A percentile compares a stretch with the other conserved stretches of the same genome.
phyloP scores from a whole-genome alignment of 176 grass and related monocot genomes.

The Oryza longistaminata region DNA sequence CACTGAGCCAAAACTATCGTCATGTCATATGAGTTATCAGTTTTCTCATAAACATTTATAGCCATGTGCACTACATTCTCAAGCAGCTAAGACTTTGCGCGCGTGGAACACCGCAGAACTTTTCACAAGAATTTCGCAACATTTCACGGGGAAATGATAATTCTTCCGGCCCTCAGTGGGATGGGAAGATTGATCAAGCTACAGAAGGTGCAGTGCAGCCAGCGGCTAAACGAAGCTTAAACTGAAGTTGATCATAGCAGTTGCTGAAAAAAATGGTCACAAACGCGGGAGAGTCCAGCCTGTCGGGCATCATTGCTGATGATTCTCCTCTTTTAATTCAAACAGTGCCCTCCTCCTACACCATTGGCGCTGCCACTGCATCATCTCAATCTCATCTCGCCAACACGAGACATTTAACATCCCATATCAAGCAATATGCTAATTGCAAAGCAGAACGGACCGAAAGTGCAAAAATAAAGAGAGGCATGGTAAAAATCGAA shows the following conservation, averaged over 20 bases:
- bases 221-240: background rate
- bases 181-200: background rate
- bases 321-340: slow-evolving; percentile 16
- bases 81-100: background rate
- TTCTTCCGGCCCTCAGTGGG: no score
- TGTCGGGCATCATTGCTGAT: slow-evolving; percentile 5
- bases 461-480: background rate
- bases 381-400: background rate
- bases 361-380: background rate
- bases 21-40: no score
- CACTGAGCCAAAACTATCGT: no score
- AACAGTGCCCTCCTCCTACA: background rate
- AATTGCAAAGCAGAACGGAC: background rate
- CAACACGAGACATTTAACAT: background rate
- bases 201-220: background rate
- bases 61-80: background rate
- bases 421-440: background rate
- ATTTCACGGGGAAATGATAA: background rate
- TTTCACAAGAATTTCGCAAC: background rate
- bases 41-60: background rate
- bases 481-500: background rate
- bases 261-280: background rate
- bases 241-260: background rate
- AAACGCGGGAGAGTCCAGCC: background rate
- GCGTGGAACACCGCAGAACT: background rate